Conservation (phyloP, 192 early-diverging fungal genomes). For the Dimargaris xerosporica region DNA sequence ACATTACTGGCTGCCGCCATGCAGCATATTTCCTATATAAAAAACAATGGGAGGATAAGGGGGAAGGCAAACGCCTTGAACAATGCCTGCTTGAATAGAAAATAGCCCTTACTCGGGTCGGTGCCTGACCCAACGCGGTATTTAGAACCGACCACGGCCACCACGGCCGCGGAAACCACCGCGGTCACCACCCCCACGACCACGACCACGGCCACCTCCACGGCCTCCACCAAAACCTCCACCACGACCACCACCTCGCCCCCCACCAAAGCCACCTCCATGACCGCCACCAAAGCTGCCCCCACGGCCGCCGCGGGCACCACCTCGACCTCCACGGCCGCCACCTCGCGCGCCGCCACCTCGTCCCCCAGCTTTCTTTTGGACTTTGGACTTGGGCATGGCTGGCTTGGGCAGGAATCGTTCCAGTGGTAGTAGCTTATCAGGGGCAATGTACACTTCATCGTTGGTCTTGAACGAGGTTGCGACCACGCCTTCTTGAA, state of each 20-base stretch:
- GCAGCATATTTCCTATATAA: too few species aligned
- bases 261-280: slow-evolving; percentile 32
- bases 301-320: slow-evolving; percentile 17
- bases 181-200: slow-evolving; percentile 28
- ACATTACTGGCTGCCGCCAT: not conserved
- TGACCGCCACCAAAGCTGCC: slow-evolving; percentile 37
- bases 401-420: slow-evolving; percentile 90
- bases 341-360: slow-evolving; percentile 38
- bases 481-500: slow-evolving; percentile 82
- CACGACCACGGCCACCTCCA: slow-evolving; percentile 25
- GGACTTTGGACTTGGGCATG: slow-evolving; percentile 20
- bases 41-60: not conserved
- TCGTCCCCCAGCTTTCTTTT: slow-evolving; percentile 45
- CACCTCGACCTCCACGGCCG: slow-evolving; percentile 20
- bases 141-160: slow-evolving; percentile 24
- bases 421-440: slow-evolving; percentile 90
- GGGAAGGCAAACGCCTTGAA: not conserved
- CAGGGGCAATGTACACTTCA: slow-evolving; percentile 84
- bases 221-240: slow-evolving; percentile 36
- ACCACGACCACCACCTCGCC: slow-evolving; percentile 25
- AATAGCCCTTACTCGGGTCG: not conserved
- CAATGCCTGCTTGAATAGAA: not conserved
- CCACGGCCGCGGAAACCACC: slow-evolving; percentile 17
- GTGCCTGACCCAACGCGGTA: slow-evolving; percentile 23
- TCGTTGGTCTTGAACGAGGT: slow-evolving; percentile 80